phyloP scores from a whole-genome alignment of 441 rosid species.

The Syzygium malaccense region DNA sequence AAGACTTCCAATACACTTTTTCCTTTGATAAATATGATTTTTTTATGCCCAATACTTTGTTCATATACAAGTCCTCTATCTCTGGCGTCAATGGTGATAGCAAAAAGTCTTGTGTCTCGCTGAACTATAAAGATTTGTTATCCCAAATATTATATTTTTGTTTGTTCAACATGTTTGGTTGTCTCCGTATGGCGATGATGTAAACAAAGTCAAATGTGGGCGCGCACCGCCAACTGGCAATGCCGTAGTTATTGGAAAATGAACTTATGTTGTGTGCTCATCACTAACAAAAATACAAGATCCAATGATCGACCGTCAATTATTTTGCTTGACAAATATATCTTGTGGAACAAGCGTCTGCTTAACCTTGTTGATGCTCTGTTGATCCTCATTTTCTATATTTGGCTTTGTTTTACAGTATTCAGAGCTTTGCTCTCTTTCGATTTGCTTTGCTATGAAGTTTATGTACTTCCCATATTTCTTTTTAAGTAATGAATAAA shows the following conservation, averaged over 20 bases:
- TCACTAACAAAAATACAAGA: background rate
- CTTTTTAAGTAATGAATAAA: background rate
- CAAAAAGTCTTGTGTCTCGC: background rate
- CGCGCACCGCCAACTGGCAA: background rate
- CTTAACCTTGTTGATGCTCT: background rate
- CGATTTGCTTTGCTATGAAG: background rate
- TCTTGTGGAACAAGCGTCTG: background rate
- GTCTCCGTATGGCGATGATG: background rate
- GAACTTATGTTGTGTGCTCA: background rate
- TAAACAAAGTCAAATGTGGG: background rate
- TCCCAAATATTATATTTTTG: background rate
- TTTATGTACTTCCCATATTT: no score
- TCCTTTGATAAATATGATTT: no score
- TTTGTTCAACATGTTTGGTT: no score
- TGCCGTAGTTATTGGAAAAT: background rate
- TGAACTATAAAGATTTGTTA: no score
- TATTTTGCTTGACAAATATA: background rate
- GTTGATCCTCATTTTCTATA: background rate
- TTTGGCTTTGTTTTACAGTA: no score
- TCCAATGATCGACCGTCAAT: no score
- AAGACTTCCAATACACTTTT: no score
- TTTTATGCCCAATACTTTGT: background rate
- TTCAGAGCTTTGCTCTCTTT: background rate
- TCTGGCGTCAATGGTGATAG: no score
- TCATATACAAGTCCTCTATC: background rate